phyloP scores from a whole-genome alignment of 129 eudicot species.

The Dittrichia graveolens region DNA sequence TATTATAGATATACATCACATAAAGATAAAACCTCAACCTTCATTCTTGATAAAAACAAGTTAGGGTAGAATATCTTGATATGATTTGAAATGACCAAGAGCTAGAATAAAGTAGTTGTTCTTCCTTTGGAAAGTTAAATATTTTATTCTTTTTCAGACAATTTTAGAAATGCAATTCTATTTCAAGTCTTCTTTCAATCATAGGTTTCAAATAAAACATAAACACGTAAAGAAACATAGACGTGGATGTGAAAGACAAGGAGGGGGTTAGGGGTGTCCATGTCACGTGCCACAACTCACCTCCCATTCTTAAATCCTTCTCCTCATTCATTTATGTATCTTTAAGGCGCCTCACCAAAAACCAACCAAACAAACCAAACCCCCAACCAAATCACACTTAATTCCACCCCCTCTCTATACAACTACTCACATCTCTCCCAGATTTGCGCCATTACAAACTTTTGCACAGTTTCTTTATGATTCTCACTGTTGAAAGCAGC shows the following conservation, averaged over 20 bases:
- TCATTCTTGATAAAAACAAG: no score
- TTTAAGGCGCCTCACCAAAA: conserved; percentile 37
- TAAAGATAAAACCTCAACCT: no score
- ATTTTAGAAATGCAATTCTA: not conserved
- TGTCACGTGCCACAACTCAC: conserved; percentile 29
- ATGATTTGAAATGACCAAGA: not conserved
- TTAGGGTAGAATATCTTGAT: no score
- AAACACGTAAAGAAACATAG: conserved; percentile 10
- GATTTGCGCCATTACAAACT: conserved; percentile 24
- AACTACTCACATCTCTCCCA: conserved; percentile 23
- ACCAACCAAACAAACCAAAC: conserved; percentile 43
- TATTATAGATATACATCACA: no score
- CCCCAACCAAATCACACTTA: conserved; percentile 44
- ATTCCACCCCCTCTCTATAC: conserved; percentile 20
- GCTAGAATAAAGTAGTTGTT: not conserved
- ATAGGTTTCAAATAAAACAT: conserved; percentile 9
- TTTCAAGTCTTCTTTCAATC: not conserved
- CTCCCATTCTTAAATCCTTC: not conserved
- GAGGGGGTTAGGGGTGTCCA: conserved; percentile 3
- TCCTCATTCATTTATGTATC: conserved; percentile 19
- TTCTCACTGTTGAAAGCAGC: conserved; percentile 5
- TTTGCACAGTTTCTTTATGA: not conserved
- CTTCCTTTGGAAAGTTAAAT: not conserved
- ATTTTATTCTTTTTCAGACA: not conserved
- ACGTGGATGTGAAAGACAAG: not conserved